phyloP scores from a whole-genome alignment of 257 asterid genomes.

The Capsicum rhomboideum region DNA sequence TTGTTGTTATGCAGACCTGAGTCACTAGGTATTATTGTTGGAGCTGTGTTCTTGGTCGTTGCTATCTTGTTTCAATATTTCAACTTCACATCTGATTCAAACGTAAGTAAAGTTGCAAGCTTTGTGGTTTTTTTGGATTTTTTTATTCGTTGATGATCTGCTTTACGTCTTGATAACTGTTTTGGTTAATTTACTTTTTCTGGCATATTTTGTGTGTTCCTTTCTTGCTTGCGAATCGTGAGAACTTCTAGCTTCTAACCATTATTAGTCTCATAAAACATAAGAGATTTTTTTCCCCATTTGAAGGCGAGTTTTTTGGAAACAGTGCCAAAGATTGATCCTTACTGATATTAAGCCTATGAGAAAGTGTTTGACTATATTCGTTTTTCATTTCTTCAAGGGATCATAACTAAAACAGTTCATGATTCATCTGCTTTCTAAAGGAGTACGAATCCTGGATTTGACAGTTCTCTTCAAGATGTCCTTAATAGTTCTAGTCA shows the following conservation, averaged over 20 bases:
- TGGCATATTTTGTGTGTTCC: neutral
- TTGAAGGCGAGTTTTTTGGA: neutral
- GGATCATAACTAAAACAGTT: neutral
- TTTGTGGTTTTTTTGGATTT: neutral
- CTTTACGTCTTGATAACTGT: neutral
- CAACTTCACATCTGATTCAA: conserved; percentile 74
- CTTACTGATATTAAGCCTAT: neutral
- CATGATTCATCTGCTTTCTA: neutral
- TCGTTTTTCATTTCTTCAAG: neutral
- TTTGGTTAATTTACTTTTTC: neutral
- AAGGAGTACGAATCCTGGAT: neutral
- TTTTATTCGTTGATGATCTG: neutral
- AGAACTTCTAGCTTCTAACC: neutral
- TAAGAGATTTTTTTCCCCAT: neutral
- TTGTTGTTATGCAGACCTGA: conserved; percentile 64
- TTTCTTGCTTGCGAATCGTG: neutral
- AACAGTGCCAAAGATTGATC: neutral
- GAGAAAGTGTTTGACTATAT: neutral
- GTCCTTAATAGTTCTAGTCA: neutral
- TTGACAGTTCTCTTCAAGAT: neutral
- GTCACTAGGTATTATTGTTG: conserved; percentile 84
- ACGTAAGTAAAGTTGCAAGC: conserved; percentile 18
- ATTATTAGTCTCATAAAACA: neutral
- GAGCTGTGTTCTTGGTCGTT: conserved; percentile 68
- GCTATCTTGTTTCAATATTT: conserved; percentile 64